Evolutionary conservation across 805 yeast genomes (phyloP).

Genomic region (Pichia scutulata): DNA sequence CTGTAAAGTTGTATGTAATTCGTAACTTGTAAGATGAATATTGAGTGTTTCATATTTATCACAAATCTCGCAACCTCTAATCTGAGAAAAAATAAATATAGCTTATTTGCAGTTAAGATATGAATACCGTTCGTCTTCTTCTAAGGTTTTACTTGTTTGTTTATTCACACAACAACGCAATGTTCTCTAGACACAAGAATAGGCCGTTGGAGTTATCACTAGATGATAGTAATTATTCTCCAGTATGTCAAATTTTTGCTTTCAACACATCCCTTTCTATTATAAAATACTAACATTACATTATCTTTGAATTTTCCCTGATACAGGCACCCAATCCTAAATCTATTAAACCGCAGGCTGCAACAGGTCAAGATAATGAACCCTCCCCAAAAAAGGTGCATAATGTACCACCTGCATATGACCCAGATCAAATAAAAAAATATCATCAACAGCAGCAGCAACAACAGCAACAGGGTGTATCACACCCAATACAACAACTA

Average conservation of each 20-base stretch:
- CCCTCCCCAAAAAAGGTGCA: slow-evolving; percentile 1
- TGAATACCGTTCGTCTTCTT: neutral
- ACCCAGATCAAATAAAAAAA: slow-evolving; percentile 12
- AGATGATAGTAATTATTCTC: slow-evolving; percentile 15
- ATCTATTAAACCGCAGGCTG: slow-evolving; percentile 17
- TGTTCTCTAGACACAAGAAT: slow-evolving; percentile 15
- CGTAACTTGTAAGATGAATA: no score
- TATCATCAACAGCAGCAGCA: slow-evolving; percentile 9
- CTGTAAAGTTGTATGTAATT: no score
- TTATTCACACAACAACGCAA: neutral
- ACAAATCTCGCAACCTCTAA: no score
- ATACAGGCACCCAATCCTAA: slow-evolving; percentile 15
- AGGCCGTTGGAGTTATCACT: slow-evolving; percentile 11
- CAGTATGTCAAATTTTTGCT: slow-evolving; percentile 6
- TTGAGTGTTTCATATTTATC: no score
- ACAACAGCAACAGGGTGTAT: slow-evolving; percentile 9
- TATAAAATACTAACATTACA: slow-evolving; percentile 1
- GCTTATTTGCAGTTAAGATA: neutral
- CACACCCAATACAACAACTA: slow-evolving; percentile 8
- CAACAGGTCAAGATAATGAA: slow-evolving; percentile 11
- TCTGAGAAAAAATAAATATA: neutral
- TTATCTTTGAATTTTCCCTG: neutral
- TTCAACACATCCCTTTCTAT: neutral
- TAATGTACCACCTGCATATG: neutral
- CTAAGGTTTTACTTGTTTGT: no score